phyloP scores from a whole-genome alignment of 2,329 filamentous ascomycete genomes.

The Botrytis byssoidea region DNA sequence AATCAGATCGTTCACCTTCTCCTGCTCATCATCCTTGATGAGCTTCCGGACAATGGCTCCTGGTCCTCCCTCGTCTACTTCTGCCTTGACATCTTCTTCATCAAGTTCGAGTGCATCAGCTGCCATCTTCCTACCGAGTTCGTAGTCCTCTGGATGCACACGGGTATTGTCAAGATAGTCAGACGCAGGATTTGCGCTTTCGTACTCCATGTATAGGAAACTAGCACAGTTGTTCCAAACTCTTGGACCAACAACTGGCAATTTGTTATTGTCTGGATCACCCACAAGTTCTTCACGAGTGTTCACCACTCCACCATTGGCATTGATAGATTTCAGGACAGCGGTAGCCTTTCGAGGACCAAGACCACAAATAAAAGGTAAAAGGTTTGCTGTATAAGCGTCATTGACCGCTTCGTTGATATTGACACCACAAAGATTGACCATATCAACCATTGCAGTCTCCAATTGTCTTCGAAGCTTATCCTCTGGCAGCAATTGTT shows the following conservation, averaged over 20 bases:
- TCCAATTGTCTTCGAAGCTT: constrained; percentile 85
- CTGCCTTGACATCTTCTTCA: constrained; percentile 95
- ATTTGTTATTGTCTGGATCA: constrained; percentile 74
- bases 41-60: constrained; percentile 91
- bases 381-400: constrained; percentile 76
- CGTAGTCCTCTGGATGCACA: constrained; percentile 97
- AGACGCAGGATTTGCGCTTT: constrained; percentile 74
- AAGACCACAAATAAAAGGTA: constrained; percentile 88
- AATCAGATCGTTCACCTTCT: constrained; percentile 93
- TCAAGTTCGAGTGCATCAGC: constrained; percentile 95
- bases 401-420: constrained; percentile 89
- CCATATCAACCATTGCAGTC: constrained; percentile 97
- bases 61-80: constrained; percentile 84
- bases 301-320: constrained; percentile 81
- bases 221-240: constrained; percentile 98
- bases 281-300: constrained; percentile 86
- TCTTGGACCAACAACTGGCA: constrained; percentile 79
- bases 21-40: constrained; percentile 90
- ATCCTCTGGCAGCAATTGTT: constrained; percentile 83
- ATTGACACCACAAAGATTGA: constrained; percentile 93
- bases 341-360: constrained; percentile 88
- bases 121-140: constrained; percentile 96
- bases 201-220: constrained; percentile 88
- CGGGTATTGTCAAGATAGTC: constrained; percentile 96
- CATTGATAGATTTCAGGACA: constrained; percentile 84